A percentile compares a stretch with the other conserved stretches of the same genome.
These are phyloP conservation scores for Cyclanthera cordifolia DNA, from an alignment of 306 rosid genomes.

Conservation along the genomic window DNA sequence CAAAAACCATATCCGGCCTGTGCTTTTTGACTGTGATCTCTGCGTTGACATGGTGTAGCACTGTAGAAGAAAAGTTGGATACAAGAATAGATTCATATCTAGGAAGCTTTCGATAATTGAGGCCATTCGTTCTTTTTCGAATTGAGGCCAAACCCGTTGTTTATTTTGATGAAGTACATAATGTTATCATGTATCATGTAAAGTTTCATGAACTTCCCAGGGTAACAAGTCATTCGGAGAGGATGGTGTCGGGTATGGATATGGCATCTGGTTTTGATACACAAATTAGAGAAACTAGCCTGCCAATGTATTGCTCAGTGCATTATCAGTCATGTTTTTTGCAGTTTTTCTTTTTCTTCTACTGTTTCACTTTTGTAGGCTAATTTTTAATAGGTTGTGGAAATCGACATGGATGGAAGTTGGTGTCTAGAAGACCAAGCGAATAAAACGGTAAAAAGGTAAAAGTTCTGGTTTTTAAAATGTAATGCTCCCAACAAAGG, in stretches of 20 bases:
- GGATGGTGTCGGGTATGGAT: constrained; percentile 22
- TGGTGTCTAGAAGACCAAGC: constrained; percentile 19
- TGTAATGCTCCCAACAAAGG: constrained; percentile 6
- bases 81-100: constrained; percentile 22
- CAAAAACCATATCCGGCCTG: constrained; percentile 15
- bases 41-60: constrained; percentile 21
- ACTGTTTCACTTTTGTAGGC: constrained; percentile 16
- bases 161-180: constrained; percentile 41
- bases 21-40: constrained; percentile 15
- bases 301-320: constrained; percentile 24
- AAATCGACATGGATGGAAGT: constrained; percentile 17
- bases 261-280: constrained; percentile 19
- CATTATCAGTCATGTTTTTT: constrained; percentile 7
- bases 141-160: constrained; percentile 26
- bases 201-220: constrained; percentile 29
- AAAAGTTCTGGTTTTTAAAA: constrained; percentile 22
- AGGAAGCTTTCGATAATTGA: constrained; percentile 16
- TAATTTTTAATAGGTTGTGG: constrained; percentile 13
- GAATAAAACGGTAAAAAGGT: constrained; percentile 25
- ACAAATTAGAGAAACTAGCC: constrained; percentile 22
- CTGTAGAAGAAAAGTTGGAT: constrained; percentile 17
- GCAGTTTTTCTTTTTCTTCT: constrained; percentile 15
- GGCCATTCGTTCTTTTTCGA: constrained; percentile 28
- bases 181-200: constrained; percentile 23
- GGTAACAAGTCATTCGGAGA: not conserved